A percentile compares a stretch with the other conserved stretches of the same genome.
Evolutionary conservation across 257 asterid species (phyloP).

Genomic region (Lycium barbarum): DNA sequence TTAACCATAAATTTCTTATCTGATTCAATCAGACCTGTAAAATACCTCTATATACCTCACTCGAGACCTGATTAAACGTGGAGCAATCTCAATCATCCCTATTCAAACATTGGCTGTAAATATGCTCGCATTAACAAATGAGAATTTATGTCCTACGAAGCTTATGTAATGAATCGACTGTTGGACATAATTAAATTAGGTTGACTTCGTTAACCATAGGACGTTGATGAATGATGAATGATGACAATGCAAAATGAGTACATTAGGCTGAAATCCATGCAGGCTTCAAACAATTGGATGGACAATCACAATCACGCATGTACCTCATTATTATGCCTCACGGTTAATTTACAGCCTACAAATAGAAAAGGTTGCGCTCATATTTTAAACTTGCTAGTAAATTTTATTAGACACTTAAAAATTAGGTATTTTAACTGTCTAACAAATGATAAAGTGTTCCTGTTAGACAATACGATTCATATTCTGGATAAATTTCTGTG

Average conservation of each 20-base stretch:
- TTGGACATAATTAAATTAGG: not conserved
- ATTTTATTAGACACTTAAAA: no score
- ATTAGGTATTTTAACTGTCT: no score
- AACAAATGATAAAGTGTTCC: no score
- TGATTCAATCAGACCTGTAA: no score
- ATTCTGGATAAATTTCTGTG: no score
- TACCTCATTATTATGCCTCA: not conserved
- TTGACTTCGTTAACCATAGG: constrained; percentile 16
- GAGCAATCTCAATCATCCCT: not conserved
- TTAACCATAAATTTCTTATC: no score
- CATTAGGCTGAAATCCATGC: constrained; percentile 24
- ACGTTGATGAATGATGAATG: not conserved
- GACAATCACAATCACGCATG: constrained; percentile 6
- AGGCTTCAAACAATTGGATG: constrained; percentile 9
- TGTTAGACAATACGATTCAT: no score
- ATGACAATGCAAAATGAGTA: constrained; percentile 29
- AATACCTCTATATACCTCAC: not conserved
- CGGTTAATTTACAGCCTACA: not conserved
- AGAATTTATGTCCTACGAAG: constrained; percentile 12
- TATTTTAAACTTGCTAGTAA: no score
- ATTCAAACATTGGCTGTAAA: not conserved
- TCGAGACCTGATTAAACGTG: no score
- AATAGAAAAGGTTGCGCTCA: no score
- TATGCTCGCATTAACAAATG: not conserved
- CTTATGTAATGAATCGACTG: not conserved